Evolutionary conservation across 1,284 basidiomycete genomes (phyloP), one percentile per base, ranked within the genome.

Genomic region (Rhodotorula sp.): DNA sequence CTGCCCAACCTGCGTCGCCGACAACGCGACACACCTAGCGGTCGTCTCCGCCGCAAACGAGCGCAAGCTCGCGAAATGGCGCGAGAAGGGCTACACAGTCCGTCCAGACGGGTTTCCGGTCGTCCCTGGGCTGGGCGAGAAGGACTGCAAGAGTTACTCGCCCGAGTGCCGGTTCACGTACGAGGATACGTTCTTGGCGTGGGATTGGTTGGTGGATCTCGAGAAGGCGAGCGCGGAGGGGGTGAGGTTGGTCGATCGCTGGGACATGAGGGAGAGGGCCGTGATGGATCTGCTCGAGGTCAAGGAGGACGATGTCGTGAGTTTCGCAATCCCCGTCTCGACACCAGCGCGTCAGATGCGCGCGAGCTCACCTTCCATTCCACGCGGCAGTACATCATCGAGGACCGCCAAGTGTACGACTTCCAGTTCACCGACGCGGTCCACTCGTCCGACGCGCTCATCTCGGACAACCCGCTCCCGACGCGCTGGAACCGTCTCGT

Each of bases 141-240:
- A 47, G 8, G 62, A 70, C 24, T 75, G 73, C 64, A 75, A 73
- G 62, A 58, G 52, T 15, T 68, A 70, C 52, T 37, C 28, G 2
- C 44, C 65, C 20, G 72, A 74, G 30, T 73, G 74, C 54, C 55
- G 74, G 24, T 62, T 62, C 28, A 75, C 64, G 8, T 75, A 69
- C 61, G 56, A 60, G 16, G 74, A 75, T 44, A 72, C 74, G 2
- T 76, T 76, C 68, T 53, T 76, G 31, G 53, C 64, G 10, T 76
- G 70, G 69, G 70, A 72, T 28, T 70, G 62, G 20, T 61, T 76
- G 15, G 69, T 65, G 26, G 61, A 72, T 28, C 28, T 74, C 9
- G 66, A 68, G 4, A 52, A 37, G 34, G 64, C 65, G 22, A 16
- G 20, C 34, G 34, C n/a, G 4, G 24, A 59, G 22, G 64, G 64